phyloP scores from a whole-genome alignment of 345 rosid species.

The Viola odorata region DNA sequence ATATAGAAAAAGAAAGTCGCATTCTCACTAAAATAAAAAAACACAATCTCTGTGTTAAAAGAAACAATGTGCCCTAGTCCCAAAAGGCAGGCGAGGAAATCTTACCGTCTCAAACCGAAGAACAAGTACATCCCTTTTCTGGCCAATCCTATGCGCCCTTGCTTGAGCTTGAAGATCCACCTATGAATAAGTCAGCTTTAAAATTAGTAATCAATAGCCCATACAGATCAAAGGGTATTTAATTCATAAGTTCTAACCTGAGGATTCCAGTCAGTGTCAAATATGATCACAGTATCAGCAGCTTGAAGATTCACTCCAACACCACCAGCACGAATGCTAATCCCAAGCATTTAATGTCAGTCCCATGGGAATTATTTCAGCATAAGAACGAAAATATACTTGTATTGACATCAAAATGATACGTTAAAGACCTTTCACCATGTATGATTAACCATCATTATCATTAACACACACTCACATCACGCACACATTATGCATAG shows the following conservation, averaged over 20 bases:
- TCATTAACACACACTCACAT: background rate
- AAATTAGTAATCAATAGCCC: background rate
- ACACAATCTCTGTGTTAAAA: no score
- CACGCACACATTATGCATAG: no score
- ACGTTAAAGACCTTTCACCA: background rate
- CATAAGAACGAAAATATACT: background rate
- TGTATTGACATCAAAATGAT: background rate
- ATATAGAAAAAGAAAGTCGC: no score
- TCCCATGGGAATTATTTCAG: slow-evolving; percentile 3
- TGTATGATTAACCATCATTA: background rate
- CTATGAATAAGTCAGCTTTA: slow-evolving; percentile 29
- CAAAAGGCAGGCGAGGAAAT: background rate
- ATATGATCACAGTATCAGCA: slow-evolving; percentile 90
- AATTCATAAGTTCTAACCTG: slow-evolving; percentile 41
- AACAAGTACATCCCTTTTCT: slow-evolving; percentile 95
- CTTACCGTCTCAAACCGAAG: slow-evolving; percentile 88
- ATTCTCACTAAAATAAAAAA: no score
- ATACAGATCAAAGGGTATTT: slow-evolving; percentile 12
- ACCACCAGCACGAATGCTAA: slow-evolving; percentile 95
- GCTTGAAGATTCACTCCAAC: slow-evolving; percentile 98
- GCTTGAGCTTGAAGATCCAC: slow-evolving; percentile 99
- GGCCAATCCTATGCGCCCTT: slow-evolving; percentile 95
- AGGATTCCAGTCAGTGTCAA: slow-evolving; percentile 97
- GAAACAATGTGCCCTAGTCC: background rate
- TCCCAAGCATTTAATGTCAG: slow-evolving; percentile 21